phyloP scores from a whole-genome alignment of 345 rosid genomes.

The Populus deltoides region DNA sequence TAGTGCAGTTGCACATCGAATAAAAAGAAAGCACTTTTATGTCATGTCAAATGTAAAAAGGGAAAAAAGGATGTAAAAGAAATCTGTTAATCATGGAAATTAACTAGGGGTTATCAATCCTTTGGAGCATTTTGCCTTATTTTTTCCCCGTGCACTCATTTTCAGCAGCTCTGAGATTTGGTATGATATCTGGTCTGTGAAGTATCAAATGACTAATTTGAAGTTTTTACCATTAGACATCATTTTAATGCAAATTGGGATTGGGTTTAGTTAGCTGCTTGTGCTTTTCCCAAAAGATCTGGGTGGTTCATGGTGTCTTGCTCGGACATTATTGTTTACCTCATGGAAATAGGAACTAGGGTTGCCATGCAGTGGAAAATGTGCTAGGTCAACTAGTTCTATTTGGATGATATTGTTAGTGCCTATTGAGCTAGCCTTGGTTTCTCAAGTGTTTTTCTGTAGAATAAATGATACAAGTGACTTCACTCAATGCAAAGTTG shows the following conservation, averaged over 20 bases:
- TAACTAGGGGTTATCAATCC: background rate
- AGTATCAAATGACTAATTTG: background rate
- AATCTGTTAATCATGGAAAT: background rate
- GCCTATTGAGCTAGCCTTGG: background rate
- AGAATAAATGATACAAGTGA: too few relatives aligned
- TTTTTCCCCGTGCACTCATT: background rate
- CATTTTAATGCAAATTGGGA: too few relatives aligned
- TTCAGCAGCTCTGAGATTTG: background rate
- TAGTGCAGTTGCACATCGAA: background rate
- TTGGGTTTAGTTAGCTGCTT: too few relatives aligned
- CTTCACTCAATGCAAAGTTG: too few relatives aligned
- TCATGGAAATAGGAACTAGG: background rate
- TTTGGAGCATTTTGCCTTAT: too few relatives aligned
- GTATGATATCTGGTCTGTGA: too few relatives aligned
- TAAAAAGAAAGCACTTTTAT: background rate
- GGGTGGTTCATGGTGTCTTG: background rate
- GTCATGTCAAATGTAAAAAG: background rate
- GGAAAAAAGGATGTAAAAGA: background rate
- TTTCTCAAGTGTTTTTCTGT: background rate
- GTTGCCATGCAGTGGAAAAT: background rate
- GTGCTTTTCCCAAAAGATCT: background rate
- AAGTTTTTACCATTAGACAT: too few relatives aligned
- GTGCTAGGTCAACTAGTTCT: background rate
- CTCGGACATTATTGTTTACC: background rate
- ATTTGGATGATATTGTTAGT: background rate